Percentiles rank a stretch among this genome's conserved stretches.
Evolutionary conservation across 176 grass and related monocot genomes (phyloP).

Genomic region (Carex pumila): DNA sequence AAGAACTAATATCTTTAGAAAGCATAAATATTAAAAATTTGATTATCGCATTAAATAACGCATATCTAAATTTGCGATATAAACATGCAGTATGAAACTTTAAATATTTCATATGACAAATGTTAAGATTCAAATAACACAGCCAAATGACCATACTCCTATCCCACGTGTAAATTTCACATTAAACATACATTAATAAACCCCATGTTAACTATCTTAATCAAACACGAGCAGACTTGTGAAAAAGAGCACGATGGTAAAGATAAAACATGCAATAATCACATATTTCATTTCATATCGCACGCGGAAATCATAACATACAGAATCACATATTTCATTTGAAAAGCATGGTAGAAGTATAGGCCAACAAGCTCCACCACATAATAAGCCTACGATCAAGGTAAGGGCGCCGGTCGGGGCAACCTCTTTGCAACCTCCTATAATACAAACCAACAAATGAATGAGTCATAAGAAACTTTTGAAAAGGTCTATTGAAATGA

Average conservation of each 20-base stretch:
- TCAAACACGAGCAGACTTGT: not conserved
- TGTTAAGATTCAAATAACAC: not conserved
- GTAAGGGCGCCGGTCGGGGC: conserved; percentile 20
- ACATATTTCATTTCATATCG: not conserved
- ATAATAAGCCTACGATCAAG: conserved; percentile 18
- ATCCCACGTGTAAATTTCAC: not conserved
- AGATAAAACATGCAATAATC: not conserved
- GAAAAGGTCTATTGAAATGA: not conserved
- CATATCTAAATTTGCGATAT: too few species aligned
- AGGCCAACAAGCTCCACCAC: not conserved
- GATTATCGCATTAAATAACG: too few species aligned
- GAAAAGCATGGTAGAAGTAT: not conserved
- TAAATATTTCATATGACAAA: not conserved
- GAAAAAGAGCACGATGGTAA: not conserved
- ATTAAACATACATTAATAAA: conserved; percentile 6
- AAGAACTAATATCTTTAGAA: too few species aligned
- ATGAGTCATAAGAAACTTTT: not conserved
- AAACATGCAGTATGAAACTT: not conserved
- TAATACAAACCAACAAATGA: not conserved
- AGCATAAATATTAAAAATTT: too few species aligned
- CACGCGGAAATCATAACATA: conserved; percentile 5
- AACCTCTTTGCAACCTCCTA: conserved; percentile 43
- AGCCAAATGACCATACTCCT: not conserved
- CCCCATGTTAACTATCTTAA: not conserved
- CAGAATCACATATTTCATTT: conserved; percentile 12